A percentile compares a stretch with the other conserved stretches of the same genome.
These are phyloP conservation scores for Pichiaceae sp. DNA, from an alignment of 1,139 yeast genomes.

Conservation along the genomic window DNA sequence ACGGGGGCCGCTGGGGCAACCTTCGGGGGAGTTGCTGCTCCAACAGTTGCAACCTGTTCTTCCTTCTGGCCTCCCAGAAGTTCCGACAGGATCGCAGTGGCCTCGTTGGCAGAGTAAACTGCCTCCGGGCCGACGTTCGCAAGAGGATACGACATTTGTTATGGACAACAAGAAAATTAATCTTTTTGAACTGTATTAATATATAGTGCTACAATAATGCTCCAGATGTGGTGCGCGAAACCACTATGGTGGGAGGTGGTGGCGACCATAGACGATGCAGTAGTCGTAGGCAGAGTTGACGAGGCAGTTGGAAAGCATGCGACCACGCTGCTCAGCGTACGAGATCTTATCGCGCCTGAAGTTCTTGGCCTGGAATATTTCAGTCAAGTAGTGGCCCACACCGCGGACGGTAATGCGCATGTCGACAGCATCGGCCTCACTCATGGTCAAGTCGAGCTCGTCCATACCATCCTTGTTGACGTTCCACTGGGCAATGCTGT, in stretches of 20 bases:
- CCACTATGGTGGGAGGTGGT: neutral
- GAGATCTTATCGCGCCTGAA: neutral
- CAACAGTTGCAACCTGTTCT: neutral
- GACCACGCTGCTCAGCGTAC: neutral
- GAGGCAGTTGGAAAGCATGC: neutral
- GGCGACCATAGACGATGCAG: neutral
- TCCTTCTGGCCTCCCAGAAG: constrained; percentile 1
- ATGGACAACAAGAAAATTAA: no score
- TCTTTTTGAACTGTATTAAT: no score
- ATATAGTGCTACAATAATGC: no score
- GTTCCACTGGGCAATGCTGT: constrained; percentile 42
- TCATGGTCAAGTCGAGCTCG: constrained; percentile 35
- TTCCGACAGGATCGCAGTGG: neutral
- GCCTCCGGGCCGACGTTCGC: neutral
- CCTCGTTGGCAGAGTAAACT: constrained; percentile 1
- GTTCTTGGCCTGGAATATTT: neutral
- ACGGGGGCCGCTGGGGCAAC: neutral
- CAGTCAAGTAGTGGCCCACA: neutral
- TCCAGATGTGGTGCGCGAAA: no score
- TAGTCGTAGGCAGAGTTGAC: neutral
- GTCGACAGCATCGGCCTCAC: constrained; percentile 30
- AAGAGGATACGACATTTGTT: constrained; percentile 1
- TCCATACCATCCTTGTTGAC: constrained; percentile 25
- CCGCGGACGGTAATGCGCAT: neutral
- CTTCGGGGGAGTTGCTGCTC: neutral